phyloP scores from a whole-genome alignment of 2,329 filamentous ascomycete genomes.

The Nothopassalora personata region DNA sequence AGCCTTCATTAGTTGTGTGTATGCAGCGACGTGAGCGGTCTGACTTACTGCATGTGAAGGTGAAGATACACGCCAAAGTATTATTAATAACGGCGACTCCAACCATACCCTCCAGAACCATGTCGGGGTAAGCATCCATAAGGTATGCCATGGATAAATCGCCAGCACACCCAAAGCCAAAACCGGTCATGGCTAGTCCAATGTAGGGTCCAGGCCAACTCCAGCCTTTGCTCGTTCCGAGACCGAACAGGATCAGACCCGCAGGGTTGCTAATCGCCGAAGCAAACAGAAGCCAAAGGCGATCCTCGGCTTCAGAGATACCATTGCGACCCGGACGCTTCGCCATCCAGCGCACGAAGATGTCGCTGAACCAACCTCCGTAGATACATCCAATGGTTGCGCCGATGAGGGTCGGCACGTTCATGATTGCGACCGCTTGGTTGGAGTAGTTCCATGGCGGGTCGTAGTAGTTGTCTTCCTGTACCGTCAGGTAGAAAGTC shows the following conservation, averaged over 20 bases:
- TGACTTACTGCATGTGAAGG: conserved; percentile 40
- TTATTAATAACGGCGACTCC: conserved; percentile 56
- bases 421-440: conserved; percentile 53
- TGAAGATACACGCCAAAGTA: conserved; percentile 50
- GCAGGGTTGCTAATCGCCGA: conserved; percentile 48
- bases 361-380: conserved; percentile 53
- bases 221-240: conserved; percentile 49
- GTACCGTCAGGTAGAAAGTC: conserved; percentile 54
- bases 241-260: conserved; percentile 51
- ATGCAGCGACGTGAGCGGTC: too few species aligned
- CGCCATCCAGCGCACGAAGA: conserved; percentile 53
- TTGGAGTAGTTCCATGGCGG: conserved; percentile 53
- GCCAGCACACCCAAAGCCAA: conserved; percentile 55
- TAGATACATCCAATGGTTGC: conserved; percentile 53
- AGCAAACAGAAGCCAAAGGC: conserved; percentile 49
- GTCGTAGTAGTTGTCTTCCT: conserved; percentile 52
- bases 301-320: conserved; percentile 52
- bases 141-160: conserved; percentile 50
- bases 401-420: conserved; percentile 51
- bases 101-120: conserved; percentile 55
- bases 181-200: conserved; percentile 54
- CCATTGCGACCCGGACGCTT: conserved; percentile 44
- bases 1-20: not conserved
- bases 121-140: conserved; percentile 53
- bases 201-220: conserved; percentile 51